These are phyloP conservation scores for Zopfochytrium polystomum DNA, from an alignment of 371 early-diverging fungal species.

Conservation along the genomic window DNA sequence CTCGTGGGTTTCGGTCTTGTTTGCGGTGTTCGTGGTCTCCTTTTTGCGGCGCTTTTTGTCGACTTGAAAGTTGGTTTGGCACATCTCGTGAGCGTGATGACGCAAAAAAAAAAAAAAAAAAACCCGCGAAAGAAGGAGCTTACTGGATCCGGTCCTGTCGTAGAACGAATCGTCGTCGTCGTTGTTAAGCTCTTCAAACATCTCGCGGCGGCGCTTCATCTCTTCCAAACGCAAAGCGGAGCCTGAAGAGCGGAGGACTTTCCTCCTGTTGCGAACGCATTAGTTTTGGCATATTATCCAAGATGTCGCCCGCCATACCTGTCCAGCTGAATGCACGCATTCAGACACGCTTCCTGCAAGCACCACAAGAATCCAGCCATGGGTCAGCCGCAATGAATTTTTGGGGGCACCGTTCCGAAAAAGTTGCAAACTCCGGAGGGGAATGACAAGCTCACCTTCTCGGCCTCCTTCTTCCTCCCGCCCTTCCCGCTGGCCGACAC, in stretches of 20 bases:
- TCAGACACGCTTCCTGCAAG: constrained; percentile 50
- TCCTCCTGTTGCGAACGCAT: background rate
- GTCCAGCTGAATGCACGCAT: constrained; percentile 59
- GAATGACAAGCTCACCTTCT: constrained; percentile 21
- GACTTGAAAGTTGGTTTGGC: background rate
- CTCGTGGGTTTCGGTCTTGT: constrained; percentile 64
- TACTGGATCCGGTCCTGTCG: constrained; percentile 65
- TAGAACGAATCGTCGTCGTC: constrained; percentile 67
- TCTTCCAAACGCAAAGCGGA: constrained; percentile 15
- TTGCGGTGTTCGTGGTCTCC: constrained; percentile 26
- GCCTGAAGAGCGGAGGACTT: constrained; percentile 9
- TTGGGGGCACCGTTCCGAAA: background rate
- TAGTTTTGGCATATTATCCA: constrained; percentile 13
- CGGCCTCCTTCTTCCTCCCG: constrained; percentile 52
- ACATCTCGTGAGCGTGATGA: background rate
- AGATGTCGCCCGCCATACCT: constrained; percentile 31
- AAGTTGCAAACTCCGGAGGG: background rate
- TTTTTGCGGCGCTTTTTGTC: constrained; percentile 44
- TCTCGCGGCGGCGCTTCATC: constrained; percentile 38
- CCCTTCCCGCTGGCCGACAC: constrained; percentile 42
- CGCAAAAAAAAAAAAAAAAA: constrained; percentile 3
- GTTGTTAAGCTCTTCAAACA: constrained; percentile 56
- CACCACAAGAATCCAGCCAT: too few species aligned
- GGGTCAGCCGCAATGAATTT: background rate
- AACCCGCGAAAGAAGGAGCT: background rate